Percentiles rank a stretch among this genome's conserved stretches.
Conservation (phyloP, 768 basidiomycete genomes). For the Filobasidium wieringae region DNA sequence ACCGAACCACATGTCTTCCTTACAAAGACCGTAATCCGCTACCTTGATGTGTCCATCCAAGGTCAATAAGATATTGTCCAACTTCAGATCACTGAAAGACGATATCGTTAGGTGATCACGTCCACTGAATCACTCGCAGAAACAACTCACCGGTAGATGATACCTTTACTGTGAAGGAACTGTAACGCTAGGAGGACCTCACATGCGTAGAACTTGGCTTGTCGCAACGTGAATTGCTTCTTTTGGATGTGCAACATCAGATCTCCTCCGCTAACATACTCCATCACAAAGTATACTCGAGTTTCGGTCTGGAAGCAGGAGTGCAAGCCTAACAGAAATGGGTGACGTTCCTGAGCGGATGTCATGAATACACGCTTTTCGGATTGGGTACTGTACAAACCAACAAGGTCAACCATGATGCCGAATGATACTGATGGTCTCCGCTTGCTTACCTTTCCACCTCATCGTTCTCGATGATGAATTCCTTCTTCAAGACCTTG, state of each 20-base stretch:
- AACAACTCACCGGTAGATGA: slow-evolving; percentile 74
- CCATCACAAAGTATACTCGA: slow-evolving; percentile 99
- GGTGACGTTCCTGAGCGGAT: slow-evolving; percentile 92
- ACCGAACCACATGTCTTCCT: slow-evolving; percentile 97
- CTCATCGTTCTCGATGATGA: slow-evolving; percentile 99
- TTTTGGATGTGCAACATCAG: slow-evolving; percentile 98
- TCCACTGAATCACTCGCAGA: neutral
- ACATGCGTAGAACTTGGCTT: slow-evolving; percentile 97
- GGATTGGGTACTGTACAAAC: slow-evolving; percentile 67
- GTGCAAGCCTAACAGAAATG: slow-evolving; percentile 89
- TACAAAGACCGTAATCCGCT: slow-evolving; percentile 97
- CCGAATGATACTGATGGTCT: too few relatives aligned
- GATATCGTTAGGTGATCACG: neutral
- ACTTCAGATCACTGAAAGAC: slow-evolving; percentile 69
- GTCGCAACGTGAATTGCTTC: slow-evolving; percentile 94
- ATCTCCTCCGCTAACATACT: slow-evolving; percentile 97
- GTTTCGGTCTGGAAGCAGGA: slow-evolving; percentile 99
- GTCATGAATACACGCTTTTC: slow-evolving; percentile 97
- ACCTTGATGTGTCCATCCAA: slow-evolving; percentile 97
- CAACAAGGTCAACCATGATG: too few relatives aligned
- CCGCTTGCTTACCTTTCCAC: slow-evolving; percentile 95
- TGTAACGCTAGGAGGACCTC: slow-evolving; percentile 92
- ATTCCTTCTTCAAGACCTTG: slow-evolving; percentile 99
- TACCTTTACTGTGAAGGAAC: slow-evolving; percentile 98
- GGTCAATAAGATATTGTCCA: slow-evolving; percentile 94